Conservation (phyloP, 2,329 filamentous ascomycete species). For the Diaporthe sp. region DNA sequence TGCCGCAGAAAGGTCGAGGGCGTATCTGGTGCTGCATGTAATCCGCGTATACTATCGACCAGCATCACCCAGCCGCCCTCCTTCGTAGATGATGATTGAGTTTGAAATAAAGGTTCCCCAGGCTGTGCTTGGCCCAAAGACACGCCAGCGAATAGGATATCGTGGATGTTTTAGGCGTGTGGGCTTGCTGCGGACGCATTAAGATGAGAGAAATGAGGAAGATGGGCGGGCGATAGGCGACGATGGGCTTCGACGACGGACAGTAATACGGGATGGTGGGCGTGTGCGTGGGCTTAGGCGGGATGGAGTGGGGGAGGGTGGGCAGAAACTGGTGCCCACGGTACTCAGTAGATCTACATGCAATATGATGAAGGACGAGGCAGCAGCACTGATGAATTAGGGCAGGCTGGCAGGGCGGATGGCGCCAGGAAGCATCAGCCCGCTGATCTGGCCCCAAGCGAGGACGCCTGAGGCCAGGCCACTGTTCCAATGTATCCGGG, state of each 20-base stretch:
- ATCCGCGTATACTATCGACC: too few species aligned
- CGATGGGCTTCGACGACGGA: not conserved
- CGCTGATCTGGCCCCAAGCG: not conserved
- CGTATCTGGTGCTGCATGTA: too few species aligned
- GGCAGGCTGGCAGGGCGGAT: not conserved
- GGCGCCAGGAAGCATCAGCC: not conserved
- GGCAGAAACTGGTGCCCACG: not conserved
- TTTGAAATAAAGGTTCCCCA: not conserved
- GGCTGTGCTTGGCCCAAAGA: not conserved
- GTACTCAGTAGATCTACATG: not conserved
- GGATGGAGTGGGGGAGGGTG: not conserved
- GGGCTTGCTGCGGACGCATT: slow-evolving; percentile 16
- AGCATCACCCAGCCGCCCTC: not conserved
- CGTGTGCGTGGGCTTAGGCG: not conserved
- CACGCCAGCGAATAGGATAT: slow-evolving; percentile 3
- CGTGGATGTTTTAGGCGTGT: not conserved
- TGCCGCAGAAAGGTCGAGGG: too few species aligned
- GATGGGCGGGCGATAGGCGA: not conserved
- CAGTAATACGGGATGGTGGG: slow-evolving; percentile 5
- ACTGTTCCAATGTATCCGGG: not conserved
- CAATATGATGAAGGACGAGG: not conserved
- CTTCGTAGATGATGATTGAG: not conserved
- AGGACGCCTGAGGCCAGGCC: not conserved
- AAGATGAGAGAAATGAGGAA: slow-evolving; percentile 15
- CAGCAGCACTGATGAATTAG: not conserved